Conservation (phyloP, 345 rosid genomes). For the Syzygium aromaticum region DNA sequence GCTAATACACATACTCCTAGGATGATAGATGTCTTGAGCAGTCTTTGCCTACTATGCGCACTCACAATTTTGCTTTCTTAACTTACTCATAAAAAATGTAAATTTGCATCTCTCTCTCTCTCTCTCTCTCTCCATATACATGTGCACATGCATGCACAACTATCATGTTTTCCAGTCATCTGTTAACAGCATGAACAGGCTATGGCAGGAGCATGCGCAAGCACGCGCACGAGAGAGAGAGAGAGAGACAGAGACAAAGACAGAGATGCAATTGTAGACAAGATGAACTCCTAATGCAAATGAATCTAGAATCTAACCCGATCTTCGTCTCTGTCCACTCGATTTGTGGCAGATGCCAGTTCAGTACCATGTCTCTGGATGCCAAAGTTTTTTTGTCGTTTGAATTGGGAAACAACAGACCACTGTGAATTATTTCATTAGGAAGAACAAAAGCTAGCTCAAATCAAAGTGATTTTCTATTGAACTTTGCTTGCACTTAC, state of each 20-base stretch:
- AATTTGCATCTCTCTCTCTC: background rate
- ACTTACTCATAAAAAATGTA: background rate
- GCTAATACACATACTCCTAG: background rate
- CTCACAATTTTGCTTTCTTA: background rate
- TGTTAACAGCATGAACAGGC: background rate
- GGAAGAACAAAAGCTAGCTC: background rate
- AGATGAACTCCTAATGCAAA: background rate
- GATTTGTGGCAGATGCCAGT: background rate
- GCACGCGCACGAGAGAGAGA: rapidly evolving
- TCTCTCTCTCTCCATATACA: background rate
- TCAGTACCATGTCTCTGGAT: background rate
- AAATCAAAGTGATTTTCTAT: background rate
- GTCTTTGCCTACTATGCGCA: background rate
- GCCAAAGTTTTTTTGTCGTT: background rate
- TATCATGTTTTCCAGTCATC: background rate
- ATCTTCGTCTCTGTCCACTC: background rate
- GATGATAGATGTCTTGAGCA: background rate
- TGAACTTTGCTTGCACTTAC: background rate
- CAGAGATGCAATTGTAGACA: background rate
- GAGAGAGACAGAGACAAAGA: background rate
- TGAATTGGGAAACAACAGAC: background rate
- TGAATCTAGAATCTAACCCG: background rate
- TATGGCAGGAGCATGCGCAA: background rate
- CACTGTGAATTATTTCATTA: background rate
- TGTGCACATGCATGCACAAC: background rate